A percentile compares a stretch with the other conserved stretches of the same genome.
phyloP scores from a whole-genome alignment of 169 alveolate species.

The Plasmodium fragile region DNA sequence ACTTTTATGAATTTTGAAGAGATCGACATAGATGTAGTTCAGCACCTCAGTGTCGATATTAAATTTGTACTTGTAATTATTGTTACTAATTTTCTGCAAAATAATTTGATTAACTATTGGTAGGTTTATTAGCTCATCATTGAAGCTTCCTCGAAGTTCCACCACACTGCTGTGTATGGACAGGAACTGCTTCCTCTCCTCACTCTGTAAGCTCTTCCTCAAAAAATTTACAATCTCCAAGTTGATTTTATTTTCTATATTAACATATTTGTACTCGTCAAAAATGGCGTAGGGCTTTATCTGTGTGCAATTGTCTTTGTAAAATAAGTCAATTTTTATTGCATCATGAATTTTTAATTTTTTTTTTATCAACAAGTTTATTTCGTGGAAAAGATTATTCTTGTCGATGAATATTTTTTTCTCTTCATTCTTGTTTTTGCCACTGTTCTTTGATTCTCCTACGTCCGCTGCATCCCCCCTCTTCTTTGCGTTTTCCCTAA shows the following conservation, averaged over 20 bases:
- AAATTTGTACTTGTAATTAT: constrained; percentile 56
- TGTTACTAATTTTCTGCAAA: constrained; percentile 48
- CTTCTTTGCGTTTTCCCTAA: background rate
- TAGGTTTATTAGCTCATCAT: constrained; percentile 47
- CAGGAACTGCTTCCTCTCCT: constrained; percentile 22
- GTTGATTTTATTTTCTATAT: constrained; percentile 62
- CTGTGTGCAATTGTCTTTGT: constrained; percentile 59
- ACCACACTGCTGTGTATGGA: constrained; percentile 47
- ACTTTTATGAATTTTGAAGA: constrained; percentile 54
- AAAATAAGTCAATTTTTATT: constrained; percentile 44
- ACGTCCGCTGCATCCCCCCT: background rate
- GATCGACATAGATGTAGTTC: constrained; percentile 60
- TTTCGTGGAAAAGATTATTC: constrained; percentile 48
- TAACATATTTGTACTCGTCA: constrained; percentile 63
- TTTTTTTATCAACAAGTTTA: constrained; percentile 36
- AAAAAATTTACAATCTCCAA: constrained; percentile 44
- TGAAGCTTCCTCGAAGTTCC: constrained; percentile 50
- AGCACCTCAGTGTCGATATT: constrained; percentile 36
- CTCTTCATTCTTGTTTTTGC: background rate
- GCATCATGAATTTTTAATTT: constrained; percentile 51
- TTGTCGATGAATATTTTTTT: constrained; percentile 21
- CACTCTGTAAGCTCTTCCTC: constrained; percentile 12
- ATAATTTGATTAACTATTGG: constrained; percentile 53
- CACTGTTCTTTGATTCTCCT: background rate
- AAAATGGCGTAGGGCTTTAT: constrained; percentile 54